Evolutionary conservation across 2,329 filamentous ascomycete genomes (phyloP).

Genomic region (Cercospora brassicicola): DNA sequence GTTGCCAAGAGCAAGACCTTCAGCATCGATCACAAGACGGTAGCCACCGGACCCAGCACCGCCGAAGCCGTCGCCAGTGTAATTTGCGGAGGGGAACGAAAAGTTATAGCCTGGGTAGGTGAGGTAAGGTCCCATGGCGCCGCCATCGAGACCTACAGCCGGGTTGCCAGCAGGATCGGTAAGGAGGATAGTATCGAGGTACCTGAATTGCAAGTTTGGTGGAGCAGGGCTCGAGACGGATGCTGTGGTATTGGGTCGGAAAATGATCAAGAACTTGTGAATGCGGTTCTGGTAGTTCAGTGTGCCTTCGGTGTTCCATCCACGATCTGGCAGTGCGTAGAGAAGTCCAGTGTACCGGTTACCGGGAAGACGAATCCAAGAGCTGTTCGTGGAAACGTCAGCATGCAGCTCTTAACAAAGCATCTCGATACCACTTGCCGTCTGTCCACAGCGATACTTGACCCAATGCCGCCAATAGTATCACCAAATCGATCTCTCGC

Average conservation of each 20-base stretch:
- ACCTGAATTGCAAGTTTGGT: conserved; percentile 63
- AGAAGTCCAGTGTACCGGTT: conserved; percentile 61
- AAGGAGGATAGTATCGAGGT: conserved; percentile 65
- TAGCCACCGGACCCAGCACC: conserved; percentile 59
- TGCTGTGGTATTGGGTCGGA: conserved; percentile 56
- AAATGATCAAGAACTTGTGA: conserved; percentile 64
- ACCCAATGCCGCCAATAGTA: conserved; percentile 67
- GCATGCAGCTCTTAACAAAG: neutral
- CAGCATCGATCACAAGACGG: conserved; percentile 62
- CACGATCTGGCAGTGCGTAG: conserved; percentile 59
- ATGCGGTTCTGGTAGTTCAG: conserved; percentile 67
- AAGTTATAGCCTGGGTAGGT: conserved; percentile 58
- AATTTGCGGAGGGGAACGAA: conserved; percentile 62
- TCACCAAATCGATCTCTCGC: conserved; percentile 67
- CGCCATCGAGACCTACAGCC: conserved; percentile 64
- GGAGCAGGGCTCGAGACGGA: conserved; percentile 54
- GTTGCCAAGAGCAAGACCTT: conserved; percentile 63
- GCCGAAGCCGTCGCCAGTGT: conserved; percentile 68
- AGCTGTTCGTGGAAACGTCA: neutral
- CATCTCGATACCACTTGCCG: neutral
- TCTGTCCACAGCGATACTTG: conserved; percentile 62
- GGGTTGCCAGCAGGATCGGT: conserved; percentile 63
- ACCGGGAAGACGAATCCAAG: conserved; percentile 20
- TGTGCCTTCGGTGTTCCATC: conserved; percentile 73
- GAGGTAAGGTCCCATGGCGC: conserved; percentile 52